Evolutionary conservation across 225 moss, liverwort and hornwort species (phyloP).

Genomic region (Bryoerythrophyllum caledonicum): DNA sequence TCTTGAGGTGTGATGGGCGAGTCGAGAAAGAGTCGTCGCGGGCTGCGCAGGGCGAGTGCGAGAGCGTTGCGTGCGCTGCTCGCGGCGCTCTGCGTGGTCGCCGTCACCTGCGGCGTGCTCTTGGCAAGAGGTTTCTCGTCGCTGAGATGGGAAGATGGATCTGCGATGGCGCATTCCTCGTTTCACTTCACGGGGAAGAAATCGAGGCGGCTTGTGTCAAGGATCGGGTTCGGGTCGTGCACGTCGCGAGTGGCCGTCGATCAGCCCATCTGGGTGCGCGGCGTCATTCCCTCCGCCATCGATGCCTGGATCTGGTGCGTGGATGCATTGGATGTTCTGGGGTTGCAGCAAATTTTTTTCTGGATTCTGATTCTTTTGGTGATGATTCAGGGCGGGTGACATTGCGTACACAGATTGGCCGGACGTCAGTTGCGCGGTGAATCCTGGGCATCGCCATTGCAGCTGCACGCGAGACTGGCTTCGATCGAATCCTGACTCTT

Average conservation of each 20-base stretch:
- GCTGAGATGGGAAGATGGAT: slow-evolving; percentile 24
- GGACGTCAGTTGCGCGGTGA: slow-evolving; percentile 69
- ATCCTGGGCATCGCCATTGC: slow-evolving; percentile 68
- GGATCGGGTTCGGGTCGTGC: slow-evolving; percentile 89
- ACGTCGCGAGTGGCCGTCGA: slow-evolving; percentile 66
- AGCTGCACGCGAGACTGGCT: slow-evolving; percentile 87
- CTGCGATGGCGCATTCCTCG: slow-evolving; percentile 14
- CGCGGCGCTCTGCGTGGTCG: slow-evolving; percentile 29
- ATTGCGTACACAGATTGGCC: slow-evolving; percentile 98
- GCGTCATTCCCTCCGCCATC: slow-evolving; percentile 67
- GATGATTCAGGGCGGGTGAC: slow-evolving; percentile 77
- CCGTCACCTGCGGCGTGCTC: slow-evolving; percentile 23
- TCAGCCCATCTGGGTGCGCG: slow-evolving; percentile 78
- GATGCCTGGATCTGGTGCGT: slow-evolving; percentile 91
- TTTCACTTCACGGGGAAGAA: neutral
- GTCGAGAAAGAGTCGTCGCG: slow-evolving; percentile 26
- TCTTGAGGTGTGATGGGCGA: slow-evolving; percentile 29
- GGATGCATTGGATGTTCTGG: neutral
- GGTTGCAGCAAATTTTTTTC: neutral
- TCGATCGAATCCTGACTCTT: slow-evolving; percentile 72
- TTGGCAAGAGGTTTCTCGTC: slow-evolving; percentile 29
- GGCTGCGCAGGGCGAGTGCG: slow-evolving; percentile 24
- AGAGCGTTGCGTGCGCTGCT: slow-evolving; percentile 34
- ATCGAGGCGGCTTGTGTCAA: slow-evolving; percentile 47
- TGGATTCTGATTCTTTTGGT: neutral